A percentile compares a stretch with the other conserved stretches of the same genome.
Conservation (phyloP, 73 alveolate genomes). For the Blepharisma japonicum region DNA sequence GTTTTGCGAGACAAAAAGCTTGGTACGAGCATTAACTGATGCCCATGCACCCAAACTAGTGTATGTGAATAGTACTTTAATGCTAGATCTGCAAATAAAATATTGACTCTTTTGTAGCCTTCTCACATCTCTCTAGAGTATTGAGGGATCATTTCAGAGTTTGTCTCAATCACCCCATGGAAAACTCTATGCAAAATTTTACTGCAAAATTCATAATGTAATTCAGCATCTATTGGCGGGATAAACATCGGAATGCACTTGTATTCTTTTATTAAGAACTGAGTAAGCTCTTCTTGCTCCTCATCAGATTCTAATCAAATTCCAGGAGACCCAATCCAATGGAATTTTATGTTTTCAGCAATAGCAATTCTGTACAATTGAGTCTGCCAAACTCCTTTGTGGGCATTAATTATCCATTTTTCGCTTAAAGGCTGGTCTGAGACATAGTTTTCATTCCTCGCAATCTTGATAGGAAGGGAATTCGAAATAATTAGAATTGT, state of each 20-base stretch:
- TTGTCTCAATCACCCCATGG: neutral
- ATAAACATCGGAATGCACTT: conserved; percentile 17
- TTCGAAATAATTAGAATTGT: neutral
- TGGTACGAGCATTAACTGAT: conserved; percentile 58
- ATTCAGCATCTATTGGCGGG: neutral
- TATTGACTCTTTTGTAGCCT: conserved; percentile 8
- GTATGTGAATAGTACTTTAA: conserved; percentile 18
- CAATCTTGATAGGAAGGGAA: conserved; percentile 11
- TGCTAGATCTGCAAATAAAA: conserved; percentile 5
- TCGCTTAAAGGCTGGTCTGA: neutral
- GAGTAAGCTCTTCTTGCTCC: neutral
- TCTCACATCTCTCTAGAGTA: neutral
- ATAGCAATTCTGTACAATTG: neutral
- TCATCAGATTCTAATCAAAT: neutral
- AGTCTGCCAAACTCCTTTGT: conserved; percentile 24
- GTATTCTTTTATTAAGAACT: neutral
- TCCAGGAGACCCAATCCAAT: conserved; percentile 20
- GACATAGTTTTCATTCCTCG: neutral
- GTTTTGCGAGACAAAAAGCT: conserved; percentile 37
- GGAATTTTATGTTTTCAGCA: neutral
- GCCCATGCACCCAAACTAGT: conserved; percentile 59
- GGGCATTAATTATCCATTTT: too few species aligned
- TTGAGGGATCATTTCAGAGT: neutral
- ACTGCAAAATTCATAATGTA: neutral
- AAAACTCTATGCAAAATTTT: conserved; percentile 18